A percentile compares a stretch with the other conserved stretches of the same genome.
These are phyloP conservation scores for Pyrus bretschneideri DNA, from an alignment of 306 rosid species.

Conservation along the genomic window DNA sequence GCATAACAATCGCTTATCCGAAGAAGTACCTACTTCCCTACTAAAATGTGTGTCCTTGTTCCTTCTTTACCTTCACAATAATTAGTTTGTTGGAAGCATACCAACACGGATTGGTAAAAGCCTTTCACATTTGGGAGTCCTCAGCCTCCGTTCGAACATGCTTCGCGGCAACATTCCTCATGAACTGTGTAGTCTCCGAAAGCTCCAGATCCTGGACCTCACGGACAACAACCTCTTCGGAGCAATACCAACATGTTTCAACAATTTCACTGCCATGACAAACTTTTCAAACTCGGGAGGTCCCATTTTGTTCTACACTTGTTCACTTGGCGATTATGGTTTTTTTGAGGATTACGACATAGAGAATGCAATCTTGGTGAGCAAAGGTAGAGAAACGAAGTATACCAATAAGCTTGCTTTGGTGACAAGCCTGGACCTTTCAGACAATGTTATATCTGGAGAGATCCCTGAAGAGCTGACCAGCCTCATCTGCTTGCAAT, in stretches of 20 bases:
- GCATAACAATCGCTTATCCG: slow-evolving; percentile 4
- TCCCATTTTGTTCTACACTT: background rate
- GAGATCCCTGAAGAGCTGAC: background rate
- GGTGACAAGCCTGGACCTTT: background rate
- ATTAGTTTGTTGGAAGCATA: slow-evolving; percentile 8
- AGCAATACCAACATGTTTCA: slow-evolving; percentile 29
- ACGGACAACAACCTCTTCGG: slow-evolving; percentile 21
- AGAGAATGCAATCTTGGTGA: background rate
- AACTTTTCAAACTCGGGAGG: background rate
- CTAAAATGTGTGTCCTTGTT: background rate
- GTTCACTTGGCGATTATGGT: background rate
- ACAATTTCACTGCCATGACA: background rate
- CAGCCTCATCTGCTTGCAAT: background rate
- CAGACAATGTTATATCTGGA: background rate
- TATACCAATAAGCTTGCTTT: background rate
- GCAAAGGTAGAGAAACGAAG: background rate
- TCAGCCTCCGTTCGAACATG: slow-evolving; percentile 8
- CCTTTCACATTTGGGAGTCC: background rate
- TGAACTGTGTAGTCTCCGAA: background rate
- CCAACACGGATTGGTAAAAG: background rate
- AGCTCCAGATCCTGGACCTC: slow-evolving; percentile 15
- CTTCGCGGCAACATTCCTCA: background rate
- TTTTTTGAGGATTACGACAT: background rate
- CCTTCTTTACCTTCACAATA: background rate
- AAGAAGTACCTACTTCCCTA: background rate